Conservation (phyloP, 768 basidiomycete species). For the Cyathus striatus region DNA sequence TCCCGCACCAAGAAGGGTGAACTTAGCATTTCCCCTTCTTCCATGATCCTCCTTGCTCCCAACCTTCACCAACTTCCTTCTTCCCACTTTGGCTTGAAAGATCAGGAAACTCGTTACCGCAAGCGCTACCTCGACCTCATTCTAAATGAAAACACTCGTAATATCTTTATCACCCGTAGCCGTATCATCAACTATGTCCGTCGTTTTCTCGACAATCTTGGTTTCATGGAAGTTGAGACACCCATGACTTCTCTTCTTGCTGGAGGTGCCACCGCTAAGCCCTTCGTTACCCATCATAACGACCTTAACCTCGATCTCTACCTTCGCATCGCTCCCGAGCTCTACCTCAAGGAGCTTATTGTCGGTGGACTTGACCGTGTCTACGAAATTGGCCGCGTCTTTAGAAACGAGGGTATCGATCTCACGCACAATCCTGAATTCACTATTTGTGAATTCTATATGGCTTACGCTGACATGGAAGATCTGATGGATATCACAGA, state of each 20-base stretch:
- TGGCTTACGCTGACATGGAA: constrained; percentile 99
- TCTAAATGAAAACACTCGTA: constrained; percentile 84
- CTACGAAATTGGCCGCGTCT: constrained; percentile 97
- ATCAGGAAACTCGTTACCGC: constrained; percentile 95
- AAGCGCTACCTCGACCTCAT: constrained; percentile 99
- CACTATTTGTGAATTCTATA: constrained; percentile 99
- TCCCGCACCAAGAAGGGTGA: constrained; percentile 95
- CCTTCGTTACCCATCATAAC: constrained; percentile 98
- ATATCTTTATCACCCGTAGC: constrained; percentile 86
- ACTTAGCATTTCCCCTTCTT: constrained; percentile 78
- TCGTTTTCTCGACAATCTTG: constrained; percentile 81
- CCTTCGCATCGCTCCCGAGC: constrained; percentile 95
- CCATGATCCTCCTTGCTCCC: constrained; percentile 87
- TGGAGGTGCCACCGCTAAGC: constrained; percentile 97
- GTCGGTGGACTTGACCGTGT: constrained; percentile 98
- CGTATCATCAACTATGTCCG: constrained; percentile 91
- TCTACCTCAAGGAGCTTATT: constrained; percentile 96
- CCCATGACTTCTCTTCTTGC: constrained; percentile 97
- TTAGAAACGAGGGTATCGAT: constrained; percentile 98
- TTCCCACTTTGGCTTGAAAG: constrained; percentile 89
- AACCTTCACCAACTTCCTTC: constrained; percentile 96
- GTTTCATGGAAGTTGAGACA: constrained; percentile 98
- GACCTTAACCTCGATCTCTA: constrained; percentile 94
- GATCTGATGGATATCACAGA: constrained; percentile 98
- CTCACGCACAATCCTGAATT: constrained; percentile 99